phyloP scores from a whole-genome alignment of 2,329 filamentous ascomycete genomes.

The Metarhizium sp. region DNA sequence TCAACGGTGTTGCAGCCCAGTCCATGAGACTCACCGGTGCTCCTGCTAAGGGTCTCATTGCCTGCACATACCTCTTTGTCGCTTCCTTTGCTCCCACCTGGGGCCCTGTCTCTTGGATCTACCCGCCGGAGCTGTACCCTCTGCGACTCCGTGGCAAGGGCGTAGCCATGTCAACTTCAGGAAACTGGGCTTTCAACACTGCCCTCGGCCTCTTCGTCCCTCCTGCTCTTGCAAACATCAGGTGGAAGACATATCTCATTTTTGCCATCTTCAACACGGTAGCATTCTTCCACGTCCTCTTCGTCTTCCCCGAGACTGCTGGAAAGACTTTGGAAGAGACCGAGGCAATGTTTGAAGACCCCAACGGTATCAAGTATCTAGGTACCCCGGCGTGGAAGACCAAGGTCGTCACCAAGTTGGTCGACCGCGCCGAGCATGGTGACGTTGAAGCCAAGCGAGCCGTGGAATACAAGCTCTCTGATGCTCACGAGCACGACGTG shows the following conservation, averaged over 20 bases:
- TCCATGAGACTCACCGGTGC: conserved; percentile 38
- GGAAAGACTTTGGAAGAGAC: conserved; percentile 47
- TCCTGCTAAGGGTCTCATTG: conserved; percentile 53
- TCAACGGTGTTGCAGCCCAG: conserved; percentile 32
- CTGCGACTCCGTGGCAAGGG: conserved; percentile 41
- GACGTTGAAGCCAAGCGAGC: conserved; percentile 17
- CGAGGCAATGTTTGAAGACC: conserved; percentile 39
- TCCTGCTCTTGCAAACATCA: conserved; percentile 27
- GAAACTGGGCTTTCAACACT: conserved; percentile 32
- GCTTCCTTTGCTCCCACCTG: conserved; percentile 36
- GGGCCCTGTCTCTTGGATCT: conserved; percentile 44
- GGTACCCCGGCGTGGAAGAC: conserved; percentile 25
- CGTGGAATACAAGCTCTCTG: conserved; percentile 9
- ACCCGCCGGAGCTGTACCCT: conserved; percentile 48
- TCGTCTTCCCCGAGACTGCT: conserved; percentile 47
- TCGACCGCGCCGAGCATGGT: conserved; percentile 15
- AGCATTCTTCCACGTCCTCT: conserved; percentile 42
- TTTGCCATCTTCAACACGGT: conserved; percentile 42
- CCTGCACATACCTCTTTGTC: conserved; percentile 55
- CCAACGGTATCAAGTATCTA: conserved; percentile 20
- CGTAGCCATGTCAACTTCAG: conserved; percentile 40
- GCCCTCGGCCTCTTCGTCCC: conserved; percentile 30
- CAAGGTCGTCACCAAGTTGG: conserved; percentile 12
- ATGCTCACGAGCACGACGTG: conserved; percentile 10
- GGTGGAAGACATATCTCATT: conserved; percentile 43